Percentiles rank a stretch among this genome's conserved stretches.
phyloP scores from a whole-genome alignment of 2,329 filamentous ascomycete species.

The Fusarium nodosum region DNA sequence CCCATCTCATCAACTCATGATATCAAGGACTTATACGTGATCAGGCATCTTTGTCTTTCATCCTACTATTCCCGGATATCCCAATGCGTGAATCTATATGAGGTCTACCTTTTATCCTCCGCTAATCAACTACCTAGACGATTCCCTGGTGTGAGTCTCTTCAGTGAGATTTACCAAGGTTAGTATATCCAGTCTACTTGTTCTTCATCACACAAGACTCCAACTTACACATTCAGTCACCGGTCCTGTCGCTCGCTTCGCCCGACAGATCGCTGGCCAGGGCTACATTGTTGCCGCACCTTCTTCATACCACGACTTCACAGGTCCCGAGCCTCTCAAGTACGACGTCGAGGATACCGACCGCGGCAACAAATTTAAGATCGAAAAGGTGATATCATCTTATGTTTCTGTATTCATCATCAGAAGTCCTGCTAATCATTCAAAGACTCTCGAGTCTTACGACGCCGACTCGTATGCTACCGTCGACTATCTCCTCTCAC shows the following conservation, averaged over 20 bases:
- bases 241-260: slow-evolving; percentile 89
- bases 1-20: slow-evolving; percentile 23
- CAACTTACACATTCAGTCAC: slow-evolving; percentile 71
- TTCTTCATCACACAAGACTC: neutral
- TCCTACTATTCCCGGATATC: slow-evolving; percentile 85
- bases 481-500: slow-evolving; percentile 77
- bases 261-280: slow-evolving; percentile 89
- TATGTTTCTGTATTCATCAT: neutral
- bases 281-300: slow-evolving; percentile 94
- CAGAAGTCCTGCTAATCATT: neutral
- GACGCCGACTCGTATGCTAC: slow-evolving; percentile 80
- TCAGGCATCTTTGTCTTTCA: slow-evolving; percentile 91
- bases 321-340: slow-evolving; percentile 82
- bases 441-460: slow-evolving; percentile 83
- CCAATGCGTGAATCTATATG: slow-evolving; percentile 74
- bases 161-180: slow-evolving; percentile 98
- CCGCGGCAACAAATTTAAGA: slow-evolving; percentile 87
- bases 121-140: slow-evolving; percentile 57
- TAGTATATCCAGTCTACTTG: slow-evolving; percentile 54
- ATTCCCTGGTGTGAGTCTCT: slow-evolving; percentile 89
- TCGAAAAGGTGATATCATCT: slow-evolving; percentile 72
- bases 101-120: too few relatives aligned
- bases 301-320: slow-evolving; percentile 94
- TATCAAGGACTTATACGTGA: slow-evolving; percentile 35
- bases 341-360: slow-evolving; percentile 93